Percentiles rank a stretch among this genome's conserved stretches.
Conservation (phyloP, 83 land plant genomes). For the Isoetes engelmannii region DNA sequence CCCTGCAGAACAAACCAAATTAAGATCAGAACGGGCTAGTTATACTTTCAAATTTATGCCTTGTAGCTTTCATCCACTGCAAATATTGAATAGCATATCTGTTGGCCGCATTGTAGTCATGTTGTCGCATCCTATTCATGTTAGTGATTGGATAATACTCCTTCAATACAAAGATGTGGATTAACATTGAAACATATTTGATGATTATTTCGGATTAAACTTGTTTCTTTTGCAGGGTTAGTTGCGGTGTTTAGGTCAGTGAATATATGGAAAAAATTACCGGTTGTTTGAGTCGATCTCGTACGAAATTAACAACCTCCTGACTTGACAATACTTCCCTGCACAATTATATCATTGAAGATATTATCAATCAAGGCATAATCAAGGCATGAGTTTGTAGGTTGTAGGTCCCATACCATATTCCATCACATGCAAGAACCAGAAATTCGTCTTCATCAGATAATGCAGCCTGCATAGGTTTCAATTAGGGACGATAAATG, state of each 20-base stretch:
- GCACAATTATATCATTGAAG: conserved; percentile 9
- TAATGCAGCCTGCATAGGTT: not conserved
- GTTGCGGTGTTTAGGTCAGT: not conserved
- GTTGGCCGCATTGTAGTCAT: not conserved
- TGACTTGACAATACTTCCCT: conserved; percentile 95
- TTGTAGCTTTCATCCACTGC: not conserved
- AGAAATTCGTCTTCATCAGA: conserved; percentile 65
- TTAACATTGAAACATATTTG: not conserved
- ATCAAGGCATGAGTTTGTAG: not conserved
- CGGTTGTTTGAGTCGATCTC: conserved; percentile 52
- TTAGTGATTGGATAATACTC: not conserved
- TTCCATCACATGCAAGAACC: conserved; percentile 88
- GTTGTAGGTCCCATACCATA: conserved; percentile 49
- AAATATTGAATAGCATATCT: not conserved
- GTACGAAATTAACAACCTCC: conserved; percentile 70
- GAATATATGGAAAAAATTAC: not conserved
- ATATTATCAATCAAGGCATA: not conserved
- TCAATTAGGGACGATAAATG: not conserved
- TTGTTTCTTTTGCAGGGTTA: no score
- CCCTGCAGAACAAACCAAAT: conserved; percentile 42
- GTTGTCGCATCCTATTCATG: not conserved
- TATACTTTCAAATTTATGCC: not conserved
- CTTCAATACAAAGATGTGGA: not conserved
- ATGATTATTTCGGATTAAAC: not conserved
- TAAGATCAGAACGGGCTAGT: not conserved